phyloP scores from a whole-genome alignment of 805 yeast species.

The Cyberlindnera bimundalis region DNA sequence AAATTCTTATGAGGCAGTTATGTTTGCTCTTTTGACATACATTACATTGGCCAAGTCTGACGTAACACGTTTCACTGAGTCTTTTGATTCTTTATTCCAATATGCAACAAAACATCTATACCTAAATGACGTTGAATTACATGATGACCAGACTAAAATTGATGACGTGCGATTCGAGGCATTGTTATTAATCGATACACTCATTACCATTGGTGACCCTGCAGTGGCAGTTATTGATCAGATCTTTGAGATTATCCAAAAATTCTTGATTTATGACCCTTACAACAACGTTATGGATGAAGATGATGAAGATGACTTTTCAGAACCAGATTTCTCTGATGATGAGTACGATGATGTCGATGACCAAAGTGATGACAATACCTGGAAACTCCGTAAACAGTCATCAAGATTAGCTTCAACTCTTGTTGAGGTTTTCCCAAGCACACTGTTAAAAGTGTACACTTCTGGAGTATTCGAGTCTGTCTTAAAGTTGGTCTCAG shows the following conservation, averaged over 20 bases:
- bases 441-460: constrained; percentile 34
- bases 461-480: constrained; percentile 28
- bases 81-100: constrained; percentile 20
- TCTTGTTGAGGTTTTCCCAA: constrained; percentile 37
- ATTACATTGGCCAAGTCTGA: constrained; percentile 30
- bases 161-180: constrained; percentile 52
- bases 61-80: constrained; percentile 22
- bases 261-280: constrained; percentile 45
- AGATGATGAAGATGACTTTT: constrained; percentile 35
- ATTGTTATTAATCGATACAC: constrained; percentile 35
- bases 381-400: constrained; percentile 62
- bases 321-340: constrained; percentile 45
- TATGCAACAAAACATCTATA: constrained; percentile 26
- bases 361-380: constrained; percentile 45
- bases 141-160: constrained; percentile 39
- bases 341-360: constrained; percentile 36
- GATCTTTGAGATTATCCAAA: constrained; percentile 28
- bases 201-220: constrained; percentile 39
- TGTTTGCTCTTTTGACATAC: constrained; percentile 20
- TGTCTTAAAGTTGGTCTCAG: constrained; percentile 37
- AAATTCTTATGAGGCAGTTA: constrained; percentile 22
- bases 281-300: constrained; percentile 35
- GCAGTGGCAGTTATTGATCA: constrained; percentile 28
- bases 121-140: constrained; percentile 28
- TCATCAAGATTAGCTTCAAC: constrained; percentile 42